Base-by-base conservation (phyloP, 2,329 filamentous ascomycete genomes). In the Drechslera avenae region DNA sequence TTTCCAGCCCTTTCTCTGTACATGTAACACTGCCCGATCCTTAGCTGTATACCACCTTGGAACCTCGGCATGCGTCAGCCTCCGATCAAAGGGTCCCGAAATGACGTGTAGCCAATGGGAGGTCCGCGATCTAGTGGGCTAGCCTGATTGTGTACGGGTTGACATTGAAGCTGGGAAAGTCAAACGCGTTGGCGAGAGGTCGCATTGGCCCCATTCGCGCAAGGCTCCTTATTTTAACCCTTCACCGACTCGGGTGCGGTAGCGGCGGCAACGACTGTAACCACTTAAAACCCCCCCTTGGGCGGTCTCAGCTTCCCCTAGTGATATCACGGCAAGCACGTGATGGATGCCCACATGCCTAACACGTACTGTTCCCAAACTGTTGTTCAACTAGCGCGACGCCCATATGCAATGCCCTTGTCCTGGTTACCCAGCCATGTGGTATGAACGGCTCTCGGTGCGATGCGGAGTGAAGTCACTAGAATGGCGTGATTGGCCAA, bases 41-140 rank as follows among this genome's bases (percentile, higher is more conserved):
- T 18, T 18, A 47, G 37, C 28, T 23, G 31, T 47, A 34, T 37
- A 42, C 21, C 30, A 39, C 44, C 44, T 52, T 43, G 49, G 49
- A 34, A 39, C 44, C 44, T 52, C 48, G 49, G 49, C 49, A 42
- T 48, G 49, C 49, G 48, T 33, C 16, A 33, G 6, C 19, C 44
- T 32, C 19, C 37, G n/a, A 52, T 47, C 14, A 19, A 47, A 33
- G 33, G 18, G 14, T 33, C 10, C 28, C n/a, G n/a, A 40, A 32
- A 14, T 31, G 2, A 13, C 21, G 19, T n/a, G 26, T 6, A 28
- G 13, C 49, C 49, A 52, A 52, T 52, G 32, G 37, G 44, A 23
- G 21, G 13, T 5, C 18, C 18, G 17, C 31, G 34, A 26, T 13
- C 23, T 16, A 39, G 16, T 19, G 10, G n/a, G 30, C 18, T 31